Conservation (phyloP, 1,139 yeast genomes). For the Casaregolazyma lundiana region DNA sequence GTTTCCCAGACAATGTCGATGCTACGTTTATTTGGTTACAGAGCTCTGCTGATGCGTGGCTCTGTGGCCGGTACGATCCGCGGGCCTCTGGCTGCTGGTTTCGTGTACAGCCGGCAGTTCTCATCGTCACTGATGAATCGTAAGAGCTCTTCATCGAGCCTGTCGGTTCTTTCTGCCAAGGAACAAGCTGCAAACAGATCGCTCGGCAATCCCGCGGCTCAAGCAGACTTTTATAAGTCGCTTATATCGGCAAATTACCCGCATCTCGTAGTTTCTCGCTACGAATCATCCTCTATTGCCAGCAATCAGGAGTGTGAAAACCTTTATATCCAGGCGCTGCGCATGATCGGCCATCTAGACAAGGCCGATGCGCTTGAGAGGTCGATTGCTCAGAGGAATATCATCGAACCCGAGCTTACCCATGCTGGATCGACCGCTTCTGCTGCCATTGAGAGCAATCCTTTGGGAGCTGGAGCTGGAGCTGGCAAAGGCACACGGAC, state of each 20-base stretch:
- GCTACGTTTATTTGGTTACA: background rate
- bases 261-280: conserved; percentile 86
- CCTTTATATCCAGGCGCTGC: conserved; percentile 74
- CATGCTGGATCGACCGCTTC: conserved; percentile 19
- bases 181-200: conserved; percentile 82
- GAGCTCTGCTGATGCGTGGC: background rate
- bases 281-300: conserved; percentile 88
- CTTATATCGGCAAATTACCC: conserved; percentile 79
- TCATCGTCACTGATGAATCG: background rate
- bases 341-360: conserved; percentile 67
- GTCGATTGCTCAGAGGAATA: conserved; percentile 18
- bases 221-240: conserved; percentile 75
- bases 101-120: background rate
- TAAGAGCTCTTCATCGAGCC: background rate
- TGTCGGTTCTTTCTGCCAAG: conserved; percentile 25
- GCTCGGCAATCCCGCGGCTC: conserved; percentile 60
- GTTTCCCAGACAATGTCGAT: background rate
- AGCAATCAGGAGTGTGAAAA: conserved; percentile 71
- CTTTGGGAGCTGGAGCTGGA: conserved; percentile 7
- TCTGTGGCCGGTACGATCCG: background rate
- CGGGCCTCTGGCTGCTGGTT: background rate
- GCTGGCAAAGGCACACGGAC: conserved; percentile 35
- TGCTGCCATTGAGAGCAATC: conserved; percentile 11
- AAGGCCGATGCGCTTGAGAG: conserved; percentile 58
- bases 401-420: conserved; percentile 24